Evolutionary conservation across 139 green algal species (phyloP).

Genomic region (Picochlorum sp.): DNA sequence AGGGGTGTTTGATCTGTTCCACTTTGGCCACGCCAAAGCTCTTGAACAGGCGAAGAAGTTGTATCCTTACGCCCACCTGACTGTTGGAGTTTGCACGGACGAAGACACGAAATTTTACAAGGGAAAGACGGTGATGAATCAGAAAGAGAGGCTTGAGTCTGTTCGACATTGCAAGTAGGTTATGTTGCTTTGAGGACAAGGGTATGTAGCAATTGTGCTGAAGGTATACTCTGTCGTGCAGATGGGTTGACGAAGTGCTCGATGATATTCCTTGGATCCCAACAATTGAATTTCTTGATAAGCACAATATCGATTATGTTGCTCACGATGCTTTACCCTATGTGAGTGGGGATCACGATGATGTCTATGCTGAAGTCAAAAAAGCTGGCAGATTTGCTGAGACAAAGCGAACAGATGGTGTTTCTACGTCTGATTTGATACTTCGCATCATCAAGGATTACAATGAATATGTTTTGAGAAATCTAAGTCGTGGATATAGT

Average conservation of each 20-base stretch:
- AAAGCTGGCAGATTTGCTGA: constrained; percentile 67
- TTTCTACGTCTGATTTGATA: constrained; percentile 87
- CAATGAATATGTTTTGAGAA: constrained; percentile 89
- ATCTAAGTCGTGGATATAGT: constrained; percentile 75
- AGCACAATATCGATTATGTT: constrained; percentile 83
- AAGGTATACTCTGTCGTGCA: not conserved
- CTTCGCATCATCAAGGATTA: constrained; percentile 84
- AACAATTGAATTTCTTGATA: constrained; percentile 71
- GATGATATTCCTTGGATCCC: constrained; percentile 80
- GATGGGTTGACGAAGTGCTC: constrained; percentile 86
- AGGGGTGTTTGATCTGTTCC: constrained; percentile 87
- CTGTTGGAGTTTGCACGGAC: constrained; percentile 81
- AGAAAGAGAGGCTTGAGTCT: constrained; percentile 79
- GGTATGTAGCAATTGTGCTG: no score
- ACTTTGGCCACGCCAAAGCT: constrained; percentile 81
- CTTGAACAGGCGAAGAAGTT: constrained; percentile 85
- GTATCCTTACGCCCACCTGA: constrained; percentile 8
- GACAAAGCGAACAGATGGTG: constrained; percentile 79
- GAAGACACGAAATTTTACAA: constrained; percentile 73
- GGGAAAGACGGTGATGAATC: constrained; percentile 82
- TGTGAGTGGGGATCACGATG: constrained; percentile 40
- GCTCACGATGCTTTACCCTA: constrained; percentile 87
- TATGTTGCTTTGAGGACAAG: constrained; percentile 13
- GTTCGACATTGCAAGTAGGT: constrained; percentile 68
- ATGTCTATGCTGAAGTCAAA: constrained; percentile 64